A percentile compares a stretch with the other conserved stretches of the same genome.
These are phyloP conservation scores for Aethionema arabicum DNA, from an alignment of 345 rosid genomes.

Conservation along the genomic window DNA sequence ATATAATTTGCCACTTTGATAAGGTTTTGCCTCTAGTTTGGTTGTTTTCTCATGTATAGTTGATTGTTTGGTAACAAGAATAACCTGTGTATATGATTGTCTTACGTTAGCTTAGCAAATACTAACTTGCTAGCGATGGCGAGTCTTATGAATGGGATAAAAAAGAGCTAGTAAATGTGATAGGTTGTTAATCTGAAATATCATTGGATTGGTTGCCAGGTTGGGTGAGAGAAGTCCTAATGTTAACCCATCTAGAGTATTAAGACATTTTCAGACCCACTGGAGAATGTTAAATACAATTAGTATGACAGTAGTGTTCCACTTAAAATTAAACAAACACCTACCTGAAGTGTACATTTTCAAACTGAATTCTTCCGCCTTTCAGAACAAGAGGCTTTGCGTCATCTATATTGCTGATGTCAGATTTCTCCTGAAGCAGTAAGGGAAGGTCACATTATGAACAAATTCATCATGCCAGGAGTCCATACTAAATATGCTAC, in stretches of 20 bases:
- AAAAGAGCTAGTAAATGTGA: neutral
- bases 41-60: constrained; percentile 3
- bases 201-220: neutral
- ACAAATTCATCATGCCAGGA: neutral
- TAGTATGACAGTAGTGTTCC: constrained; percentile 15
- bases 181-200: neutral
- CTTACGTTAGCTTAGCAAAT: neutral
- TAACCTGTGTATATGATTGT: constrained; percentile 5
- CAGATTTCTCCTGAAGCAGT: constrained; percentile 75
- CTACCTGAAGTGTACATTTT: constrained; percentile 88
- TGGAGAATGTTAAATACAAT: constrained; percentile 3
- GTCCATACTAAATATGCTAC: constrained; percentile 2
- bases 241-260: neutral
- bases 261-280: neutral
- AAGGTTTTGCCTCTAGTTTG: neutral
- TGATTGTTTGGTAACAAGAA: neutral
- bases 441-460: constrained; percentile 27
- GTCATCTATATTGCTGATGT: constrained; percentile 61
- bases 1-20: constrained; percentile 15
- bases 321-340: constrained; percentile 23
- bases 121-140: neutral
- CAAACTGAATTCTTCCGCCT: constrained; percentile 84
- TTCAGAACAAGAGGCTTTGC: constrained; percentile 68
- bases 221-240: neutral
- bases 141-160: neutral